These are phyloP conservation scores for Jimgerdemannia lactiflua DNA, from an alignment of 192 early-diverging fungal genomes.

Conservation along the genomic window DNA sequence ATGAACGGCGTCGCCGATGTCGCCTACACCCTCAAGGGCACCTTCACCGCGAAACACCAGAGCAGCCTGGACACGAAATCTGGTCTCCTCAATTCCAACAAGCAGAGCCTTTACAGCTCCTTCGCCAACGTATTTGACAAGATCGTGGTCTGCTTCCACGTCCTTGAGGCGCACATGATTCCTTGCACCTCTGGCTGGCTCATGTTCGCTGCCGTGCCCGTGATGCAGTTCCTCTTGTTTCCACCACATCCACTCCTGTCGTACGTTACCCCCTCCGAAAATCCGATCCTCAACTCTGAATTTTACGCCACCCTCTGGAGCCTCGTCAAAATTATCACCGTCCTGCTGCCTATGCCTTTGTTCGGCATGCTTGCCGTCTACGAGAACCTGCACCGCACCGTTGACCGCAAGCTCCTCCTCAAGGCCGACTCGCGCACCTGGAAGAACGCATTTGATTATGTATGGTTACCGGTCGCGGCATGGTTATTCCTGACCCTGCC, in stretches of 20 bases:
- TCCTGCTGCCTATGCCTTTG: constrained; percentile 38
- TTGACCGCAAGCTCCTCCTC: constrained; percentile 38
- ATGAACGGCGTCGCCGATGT: constrained; percentile 63
- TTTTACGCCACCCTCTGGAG: constrained; percentile 37
- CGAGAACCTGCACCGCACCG: constrained; percentile 37
- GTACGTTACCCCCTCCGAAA: constrained; percentile 19
- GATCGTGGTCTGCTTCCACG: constrained; percentile 35
- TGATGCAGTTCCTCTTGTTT: constrained; percentile 41
- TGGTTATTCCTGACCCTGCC: constrained; percentile 52
- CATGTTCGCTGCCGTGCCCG: constrained; percentile 50
- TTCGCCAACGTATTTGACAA: constrained; percentile 18
- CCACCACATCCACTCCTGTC: constrained; percentile 25
- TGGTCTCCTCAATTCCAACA: background rate
- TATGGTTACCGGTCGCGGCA: constrained; percentile 39
- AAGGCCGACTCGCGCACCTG: constrained; percentile 33
- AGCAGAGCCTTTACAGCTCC: background rate
- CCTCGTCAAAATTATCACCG: constrained; percentile 35
- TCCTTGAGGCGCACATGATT: constrained; percentile 54
- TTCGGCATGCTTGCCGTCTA: constrained; percentile 38
- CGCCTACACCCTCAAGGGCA: constrained; percentile 39
- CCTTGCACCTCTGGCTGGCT: constrained; percentile 49
- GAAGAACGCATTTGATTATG: constrained; percentile 35
- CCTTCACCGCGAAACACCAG: background rate
- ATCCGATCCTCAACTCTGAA: constrained; percentile 33
- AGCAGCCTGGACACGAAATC: background rate